Evolutionary conservation across 768 basidiomycete genomes (phyloP).

Genomic region (Tricholoma saponaceum): DNA sequence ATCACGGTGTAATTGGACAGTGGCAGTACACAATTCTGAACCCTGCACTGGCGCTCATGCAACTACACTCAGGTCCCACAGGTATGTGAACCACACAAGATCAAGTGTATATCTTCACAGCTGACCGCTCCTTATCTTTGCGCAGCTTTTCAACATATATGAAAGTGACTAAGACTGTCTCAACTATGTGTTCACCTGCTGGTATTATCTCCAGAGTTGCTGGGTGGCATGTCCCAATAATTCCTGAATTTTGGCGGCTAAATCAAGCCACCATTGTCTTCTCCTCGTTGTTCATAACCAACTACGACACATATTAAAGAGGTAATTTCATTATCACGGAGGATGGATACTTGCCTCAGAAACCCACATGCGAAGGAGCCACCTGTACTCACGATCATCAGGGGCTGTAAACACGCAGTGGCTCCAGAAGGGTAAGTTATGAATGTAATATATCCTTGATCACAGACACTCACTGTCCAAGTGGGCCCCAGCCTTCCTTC

Average conservation of each 20-base stretch:
- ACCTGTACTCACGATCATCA: constrained; percentile 19
- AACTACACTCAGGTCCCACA: too few species aligned
- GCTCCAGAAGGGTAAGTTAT: constrained; percentile 1
- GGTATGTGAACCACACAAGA: too few species aligned
- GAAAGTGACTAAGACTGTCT: constrained; percentile 25
- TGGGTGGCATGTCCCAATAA: constrained; percentile 1
- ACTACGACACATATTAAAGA: not conserved
- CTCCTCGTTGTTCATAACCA: constrained; percentile 2
- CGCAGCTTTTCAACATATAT: constrained; percentile 25
- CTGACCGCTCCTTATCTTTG: constrained; percentile 15
- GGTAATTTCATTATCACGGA: too few species aligned
- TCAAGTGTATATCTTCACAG: too few species aligned
- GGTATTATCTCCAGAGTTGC: constrained; percentile 15
- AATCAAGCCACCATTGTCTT: constrained; percentile 13
- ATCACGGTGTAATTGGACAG: too few species aligned
- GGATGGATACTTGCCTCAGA: constrained; percentile 2
- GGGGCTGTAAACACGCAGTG: constrained; percentile 18
- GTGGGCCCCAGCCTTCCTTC: constrained; percentile 2
- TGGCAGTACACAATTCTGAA: too few species aligned
- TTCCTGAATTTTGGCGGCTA: constrained; percentile 4
- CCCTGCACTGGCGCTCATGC: too few species aligned
- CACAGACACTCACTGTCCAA: constrained; percentile 11
- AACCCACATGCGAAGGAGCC: constrained; percentile 7
- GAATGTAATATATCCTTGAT: not conserved
- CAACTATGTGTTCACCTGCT: constrained; percentile 20